Percentiles rank a stretch among this genome's conserved stretches.
phyloP scores from a whole-genome alignment of 768 basidiomycete species.

The Trametes meyenii region DNA sequence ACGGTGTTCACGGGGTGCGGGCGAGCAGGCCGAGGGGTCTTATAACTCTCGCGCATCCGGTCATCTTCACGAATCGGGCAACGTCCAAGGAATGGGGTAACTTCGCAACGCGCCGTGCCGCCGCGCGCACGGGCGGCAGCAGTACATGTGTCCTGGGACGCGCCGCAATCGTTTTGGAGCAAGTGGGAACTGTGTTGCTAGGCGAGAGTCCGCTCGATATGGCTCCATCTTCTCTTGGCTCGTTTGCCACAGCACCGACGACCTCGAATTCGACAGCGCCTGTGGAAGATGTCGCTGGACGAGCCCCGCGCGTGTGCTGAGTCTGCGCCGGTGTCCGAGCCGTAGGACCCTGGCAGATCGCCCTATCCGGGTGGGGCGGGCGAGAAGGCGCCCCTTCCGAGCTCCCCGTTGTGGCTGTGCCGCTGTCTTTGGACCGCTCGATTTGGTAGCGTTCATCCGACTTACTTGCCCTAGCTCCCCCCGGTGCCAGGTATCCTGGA shows the following conservation, averaged over 20 bases:
- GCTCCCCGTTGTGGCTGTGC: neutral
- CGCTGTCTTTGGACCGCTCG: neutral
- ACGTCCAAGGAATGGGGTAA: constrained; percentile 12
- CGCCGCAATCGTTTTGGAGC: constrained; percentile 16
- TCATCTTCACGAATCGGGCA: constrained; percentile 4
- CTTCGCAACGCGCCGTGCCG: constrained; percentile 15
- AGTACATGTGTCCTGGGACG: constrained; percentile 7
- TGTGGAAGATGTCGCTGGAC: no score
- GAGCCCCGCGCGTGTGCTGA: no score
- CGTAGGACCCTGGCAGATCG: neutral
- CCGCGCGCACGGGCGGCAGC: neutral
- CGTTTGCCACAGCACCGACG: no score
- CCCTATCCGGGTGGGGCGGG: neutral
- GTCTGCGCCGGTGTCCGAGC: neutral
- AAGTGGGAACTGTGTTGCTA: neutral
- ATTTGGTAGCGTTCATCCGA: no score
- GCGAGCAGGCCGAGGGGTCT: neutral
- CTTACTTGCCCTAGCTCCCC: no score
- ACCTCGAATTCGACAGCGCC: no score
- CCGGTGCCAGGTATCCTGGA: no score
- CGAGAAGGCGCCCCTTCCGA: neutral
- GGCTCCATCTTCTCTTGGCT: constrained; percentile 7
- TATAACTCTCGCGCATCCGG: constrained; percentile 11
- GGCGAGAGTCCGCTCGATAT: constrained; percentile 12
- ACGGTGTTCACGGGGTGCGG: constrained; percentile 9